Evolutionary conservation across 179 eudicot species (phyloP), one percentile per base, ranked within the genome.

Genomic region (Sideroxylon spinosum): DNA sequence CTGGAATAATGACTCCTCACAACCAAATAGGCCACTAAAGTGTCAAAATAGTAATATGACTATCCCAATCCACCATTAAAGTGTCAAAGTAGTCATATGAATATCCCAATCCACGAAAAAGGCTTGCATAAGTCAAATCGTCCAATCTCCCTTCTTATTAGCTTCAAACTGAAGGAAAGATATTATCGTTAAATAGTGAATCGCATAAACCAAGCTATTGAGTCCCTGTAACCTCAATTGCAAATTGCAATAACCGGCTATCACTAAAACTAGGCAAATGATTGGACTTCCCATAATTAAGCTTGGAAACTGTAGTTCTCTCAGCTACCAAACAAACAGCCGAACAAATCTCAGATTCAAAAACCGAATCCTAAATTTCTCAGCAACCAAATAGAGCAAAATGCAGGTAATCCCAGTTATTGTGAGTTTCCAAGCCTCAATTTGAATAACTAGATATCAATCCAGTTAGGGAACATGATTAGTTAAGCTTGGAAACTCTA

Each of bases 321-420:
- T 28, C 17, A 29, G 52, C 76, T 73, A 64, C 63, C 75, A 53
- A 52, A 52, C 56, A 52, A 49, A 71, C 63, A 52, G 53, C 50
- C 37, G 11, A 53, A 19, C 46, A 29, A 72, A 55, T 55, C 75
- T 53, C 75, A 72, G 75, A 72, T 62, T 60, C 64, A 60, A 20
- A 60, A 20, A 60, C 25, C 64, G 20, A 60, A 23, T 62, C 11
- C 32, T 5, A 59, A 9, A 2, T 49, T 46, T 73, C 29, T 53
- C 52, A 52, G n/a, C 61, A 50, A 52, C 49, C 52, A 55, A 77
- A 1, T 37, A 37, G 66, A 53, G 11, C 0, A 37, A 37, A 37
- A 37, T 29, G 37, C 4, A 37, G 44, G 5, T 37, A 37, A 37
- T 37, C 44, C 44, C 3, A 37, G 44, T 37, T 68, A 19, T 49